phyloP scores from a whole-genome alignment of 108 stramenopile genomes.

The Skeletonema potamos region DNA sequence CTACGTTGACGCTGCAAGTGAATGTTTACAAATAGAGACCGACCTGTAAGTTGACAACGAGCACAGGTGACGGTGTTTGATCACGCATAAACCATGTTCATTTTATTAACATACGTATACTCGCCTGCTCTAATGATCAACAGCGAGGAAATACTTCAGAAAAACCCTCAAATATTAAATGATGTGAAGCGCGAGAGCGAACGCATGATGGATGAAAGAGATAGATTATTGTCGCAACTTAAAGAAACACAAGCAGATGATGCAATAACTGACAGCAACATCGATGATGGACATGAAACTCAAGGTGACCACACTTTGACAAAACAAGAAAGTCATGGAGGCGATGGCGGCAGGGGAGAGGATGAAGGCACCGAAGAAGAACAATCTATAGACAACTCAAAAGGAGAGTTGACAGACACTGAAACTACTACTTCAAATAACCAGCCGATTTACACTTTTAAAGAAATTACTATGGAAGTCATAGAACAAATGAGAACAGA shows the following conservation, averaged over 20 bases:
- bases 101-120: background rate
- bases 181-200: constrained; percentile 72
- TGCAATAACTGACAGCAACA: constrained; percentile 2
- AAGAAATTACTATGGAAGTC: constrained; percentile 38
- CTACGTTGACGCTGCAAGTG: constrained; percentile 79
- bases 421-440: constrained; percentile 8
- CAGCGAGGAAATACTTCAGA: constrained; percentile 67
- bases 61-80: too few species aligned
- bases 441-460: constrained; percentile 21
- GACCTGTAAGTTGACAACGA: constrained; percentile 83
- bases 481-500: constrained; percentile 37
- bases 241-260: constrained; percentile 9
- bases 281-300: constrained; percentile 15
- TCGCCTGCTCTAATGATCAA: background rate
- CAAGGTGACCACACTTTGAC: constrained; percentile 23
- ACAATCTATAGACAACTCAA: background rate
- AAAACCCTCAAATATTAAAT: constrained; percentile 68
- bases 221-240: constrained; percentile 43
- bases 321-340: constrained; percentile 9
- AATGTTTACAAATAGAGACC: constrained; percentile 76
- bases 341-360: background rate
- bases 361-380: constrained; percentile 7
- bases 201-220: constrained; percentile 63
- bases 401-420: background rate
- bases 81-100: too few species aligned